Evolutionary conservation across 2,329 filamentous ascomycete genomes (phyloP), one percentile per base, ranked within the genome.

Genomic region (Fusarium foetens): DNA sequence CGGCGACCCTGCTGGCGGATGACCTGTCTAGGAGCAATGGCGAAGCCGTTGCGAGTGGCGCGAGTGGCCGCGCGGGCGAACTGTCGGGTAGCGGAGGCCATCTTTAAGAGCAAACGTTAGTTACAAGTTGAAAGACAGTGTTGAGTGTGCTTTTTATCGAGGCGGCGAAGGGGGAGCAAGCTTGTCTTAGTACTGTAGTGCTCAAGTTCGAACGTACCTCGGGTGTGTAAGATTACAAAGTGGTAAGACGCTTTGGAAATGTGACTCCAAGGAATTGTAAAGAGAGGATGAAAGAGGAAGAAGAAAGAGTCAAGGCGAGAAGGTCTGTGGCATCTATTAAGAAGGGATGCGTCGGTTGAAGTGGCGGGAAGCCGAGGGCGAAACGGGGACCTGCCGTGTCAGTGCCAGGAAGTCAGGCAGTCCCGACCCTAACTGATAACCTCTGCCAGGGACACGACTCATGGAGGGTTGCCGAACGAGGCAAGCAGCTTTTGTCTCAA

Each of bases 1-100:
- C 94, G 93, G 75, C 91, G 92, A 78, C 90, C 90, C 78, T 92
- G 87, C 80, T 91, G 90, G 82, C 92, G 92, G 86, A 94, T 91
- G 75, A 89, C 87, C 77, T 92, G 89, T 75, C 92, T 89, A 60
- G 88, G 86, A 49, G 87, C 85, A 61, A 87, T 85, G 74, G 86
- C 84, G 80, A 93, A 87, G 73, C 89, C 85, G 78, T 85, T 88
- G 77, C 88, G 90, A 42, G 78, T 71, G 48, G 88, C 85, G 78
- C 89, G 89, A 79, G 91, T 84, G 64, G 91, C 85, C 74, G 87
- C 84, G 80, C 88, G 88, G 81, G 86, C 83, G 77, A 89, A 84
- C 73, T 87, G 86, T 75, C 87, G 87, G 73, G 86, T 84, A 72
- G 86, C 82, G 73, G 79, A 83, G 68, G 81, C 80, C 79, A 82